A percentile compares a stretch with the other conserved stretches of the same genome.
These are phyloP conservation scores for Lipomyces yamanashiensis DNA, from an alignment of 805 yeast species.

Conservation along the genomic window DNA sequence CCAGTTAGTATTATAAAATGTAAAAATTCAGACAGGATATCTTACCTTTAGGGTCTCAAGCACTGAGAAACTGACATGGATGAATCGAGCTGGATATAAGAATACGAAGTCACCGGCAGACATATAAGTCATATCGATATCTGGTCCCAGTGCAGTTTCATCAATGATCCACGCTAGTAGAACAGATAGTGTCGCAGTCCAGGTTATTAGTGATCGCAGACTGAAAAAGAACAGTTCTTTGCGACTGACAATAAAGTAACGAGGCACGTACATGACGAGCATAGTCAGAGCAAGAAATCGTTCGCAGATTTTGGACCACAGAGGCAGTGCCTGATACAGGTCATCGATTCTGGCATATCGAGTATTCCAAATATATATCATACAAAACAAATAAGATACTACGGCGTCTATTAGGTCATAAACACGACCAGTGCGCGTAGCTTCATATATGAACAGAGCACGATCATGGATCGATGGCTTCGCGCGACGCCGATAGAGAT, in stretches of 20 bases:
- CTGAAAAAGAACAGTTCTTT: not conserved
- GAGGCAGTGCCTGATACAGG: conserved; percentile 20
- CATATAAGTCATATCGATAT: conserved; percentile 23
- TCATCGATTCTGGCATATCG: conserved; percentile 16
- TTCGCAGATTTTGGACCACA: conserved; percentile 14
- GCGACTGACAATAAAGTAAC: conserved; percentile 6
- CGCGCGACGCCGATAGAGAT: conserved; percentile 17
- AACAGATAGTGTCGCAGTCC: conserved; percentile 13
- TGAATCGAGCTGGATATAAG: conserved; percentile 22
- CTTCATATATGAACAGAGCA: conserved; percentile 18
- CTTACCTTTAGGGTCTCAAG: conserved; percentile 17
- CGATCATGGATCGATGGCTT: conserved; percentile 15
- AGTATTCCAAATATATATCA: conserved; percentile 21
- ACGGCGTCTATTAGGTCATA: conserved; percentile 20
- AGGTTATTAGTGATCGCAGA: conserved; percentile 4
- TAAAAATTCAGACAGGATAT: not conserved
- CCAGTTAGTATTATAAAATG: not conserved
- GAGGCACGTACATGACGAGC: conserved; percentile 17
- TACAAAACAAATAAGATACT: conserved; percentile 2
- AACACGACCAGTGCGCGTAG: conserved; percentile 20
- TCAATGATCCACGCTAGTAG: conserved; percentile 21
- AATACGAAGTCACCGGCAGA: conserved; percentile 20
- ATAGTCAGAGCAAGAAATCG: conserved; percentile 14
- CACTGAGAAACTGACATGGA: conserved; percentile 11
- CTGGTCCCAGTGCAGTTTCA: conserved; percentile 14